A percentile compares a stretch with the other conserved stretches of the same genome.
phyloP scores from a whole-genome alignment of 75 land plant species.

The Cupressus sempervirens region DNA sequence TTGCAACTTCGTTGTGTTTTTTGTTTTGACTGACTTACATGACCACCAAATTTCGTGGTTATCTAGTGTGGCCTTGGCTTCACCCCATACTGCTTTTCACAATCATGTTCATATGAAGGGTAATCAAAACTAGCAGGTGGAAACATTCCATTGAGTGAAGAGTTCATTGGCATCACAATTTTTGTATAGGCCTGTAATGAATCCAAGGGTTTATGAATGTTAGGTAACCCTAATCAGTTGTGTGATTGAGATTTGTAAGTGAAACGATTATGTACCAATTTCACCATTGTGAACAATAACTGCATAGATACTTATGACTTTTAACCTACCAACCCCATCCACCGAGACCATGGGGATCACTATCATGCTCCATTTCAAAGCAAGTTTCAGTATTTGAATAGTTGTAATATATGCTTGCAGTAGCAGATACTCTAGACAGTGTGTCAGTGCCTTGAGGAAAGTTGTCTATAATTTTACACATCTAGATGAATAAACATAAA shows the following conservation, averaged over 20 bases:
- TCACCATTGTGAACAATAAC: background rate
- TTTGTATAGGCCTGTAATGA: conserved; percentile 75
- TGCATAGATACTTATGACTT: background rate
- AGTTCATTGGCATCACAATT: conserved; percentile 69
- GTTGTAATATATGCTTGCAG: conserved; percentile 65
- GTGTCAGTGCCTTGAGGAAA: conserved; percentile 35
- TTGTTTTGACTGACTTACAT: conserved; percentile 31
- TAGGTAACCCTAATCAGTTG: background rate
- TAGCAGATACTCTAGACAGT: conserved; percentile 44
- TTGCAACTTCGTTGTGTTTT: background rate
- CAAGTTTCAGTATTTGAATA: conserved; percentile 44
- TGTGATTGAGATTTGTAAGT: background rate
- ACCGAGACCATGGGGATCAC: conserved; percentile 42
- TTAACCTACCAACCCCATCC: conserved; percentile 76
- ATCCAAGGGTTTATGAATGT: background rate
- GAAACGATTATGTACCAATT: background rate
- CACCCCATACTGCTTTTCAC: conserved; percentile 32
- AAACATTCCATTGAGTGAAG: conserved; percentile 58
- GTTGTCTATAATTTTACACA: conserved; percentile 61
- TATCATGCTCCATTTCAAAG: conserved; percentile 34
- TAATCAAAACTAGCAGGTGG: conserved; percentile 38
- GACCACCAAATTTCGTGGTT: conserved; percentile 73
- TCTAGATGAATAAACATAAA: conserved; percentile 27
- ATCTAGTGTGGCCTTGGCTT: conserved; percentile 72
- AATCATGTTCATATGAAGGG: conserved; percentile 13